phyloP scores from a whole-genome alignment of 441 rosid species.

The Populus tomentosa region DNA sequence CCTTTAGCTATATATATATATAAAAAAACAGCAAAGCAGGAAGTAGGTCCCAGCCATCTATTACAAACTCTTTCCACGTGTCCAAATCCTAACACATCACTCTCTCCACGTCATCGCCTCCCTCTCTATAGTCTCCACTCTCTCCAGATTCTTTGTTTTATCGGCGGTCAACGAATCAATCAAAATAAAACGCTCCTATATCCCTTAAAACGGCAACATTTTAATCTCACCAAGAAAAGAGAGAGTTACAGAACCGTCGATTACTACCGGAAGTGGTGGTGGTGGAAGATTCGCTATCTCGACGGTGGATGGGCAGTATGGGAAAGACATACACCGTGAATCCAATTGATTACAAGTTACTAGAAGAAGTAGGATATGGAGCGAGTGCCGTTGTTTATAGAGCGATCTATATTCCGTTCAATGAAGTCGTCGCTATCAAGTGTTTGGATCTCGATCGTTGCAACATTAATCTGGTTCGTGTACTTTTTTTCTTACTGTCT shows the following conservation, averaged over 20 bases:
- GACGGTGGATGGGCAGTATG: constrained; percentile 44
- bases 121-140: not conserved
- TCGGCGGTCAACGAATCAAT: constrained; percentile 8
- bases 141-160: not conserved
- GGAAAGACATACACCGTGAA: constrained; percentile 61
- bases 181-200: not conserved
- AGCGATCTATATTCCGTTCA: constrained; percentile 86
- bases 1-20: no score
- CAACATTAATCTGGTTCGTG: constrained; percentile 81
- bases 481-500: not conserved
- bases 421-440: constrained; percentile 84
- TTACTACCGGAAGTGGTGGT: not conserved
- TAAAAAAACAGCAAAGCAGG: no score
- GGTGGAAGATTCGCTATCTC: not conserved
- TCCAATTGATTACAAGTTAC: constrained; percentile 62
- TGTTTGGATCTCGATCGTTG: constrained; percentile 99
- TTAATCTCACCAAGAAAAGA: not conserved
- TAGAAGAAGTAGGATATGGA: constrained; percentile 91
- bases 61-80: not conserved
- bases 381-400: constrained; percentile 88
- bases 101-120: not conserved
- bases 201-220: not conserved
- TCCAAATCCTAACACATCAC: not conserved
- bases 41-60: not conserved
- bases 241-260: not conserved